Conservation (phyloP, 75 land plant species). For the Adiantum capillusveneris region DNA sequence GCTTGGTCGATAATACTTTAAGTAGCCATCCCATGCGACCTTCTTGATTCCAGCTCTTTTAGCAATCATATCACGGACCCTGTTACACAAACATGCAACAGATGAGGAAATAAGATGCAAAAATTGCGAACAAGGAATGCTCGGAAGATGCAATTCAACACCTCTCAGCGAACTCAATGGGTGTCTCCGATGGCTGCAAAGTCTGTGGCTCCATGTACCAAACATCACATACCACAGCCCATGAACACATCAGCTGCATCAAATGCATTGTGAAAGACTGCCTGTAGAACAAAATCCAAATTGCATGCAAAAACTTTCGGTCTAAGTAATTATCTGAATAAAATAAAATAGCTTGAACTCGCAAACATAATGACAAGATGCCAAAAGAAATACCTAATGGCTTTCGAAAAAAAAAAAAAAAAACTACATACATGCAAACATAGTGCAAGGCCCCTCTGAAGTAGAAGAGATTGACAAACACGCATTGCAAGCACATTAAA, state of each 20-base stretch:
- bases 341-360: too few relatives aligned
- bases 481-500: too few relatives aligned
- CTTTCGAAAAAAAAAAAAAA: too few relatives aligned
- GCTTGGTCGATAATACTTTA: slow-evolving; percentile 94
- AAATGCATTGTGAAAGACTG: slow-evolving; percentile 95
- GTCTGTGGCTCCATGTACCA: slow-evolving; percentile 95
- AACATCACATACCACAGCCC: slow-evolving; percentile 99
- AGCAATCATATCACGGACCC: slow-evolving; percentile 91
- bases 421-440: too few relatives aligned
- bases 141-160: too few relatives aligned
- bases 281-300: slow-evolving; percentile 26
- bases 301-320: too few relatives aligned
- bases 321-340: too few relatives aligned
- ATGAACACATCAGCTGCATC: slow-evolving; percentile 89
- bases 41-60: slow-evolving; percentile 85
- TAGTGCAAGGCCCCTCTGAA: too few relatives aligned
- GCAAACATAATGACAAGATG: too few relatives aligned
- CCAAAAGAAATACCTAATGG: too few relatives aligned
- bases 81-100: slow-evolving; percentile 17
- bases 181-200: slow-evolving; percentile 71
- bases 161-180: slow-evolving; percentile 99
- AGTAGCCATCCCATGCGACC: slow-evolving; percentile 97
- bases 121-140: neutral
- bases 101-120: neutral
- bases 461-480: too few relatives aligned